Base-by-base conservation (phyloP, 768 basidiomycete genomes). In the Rhizopogon roseolus region DNA sequence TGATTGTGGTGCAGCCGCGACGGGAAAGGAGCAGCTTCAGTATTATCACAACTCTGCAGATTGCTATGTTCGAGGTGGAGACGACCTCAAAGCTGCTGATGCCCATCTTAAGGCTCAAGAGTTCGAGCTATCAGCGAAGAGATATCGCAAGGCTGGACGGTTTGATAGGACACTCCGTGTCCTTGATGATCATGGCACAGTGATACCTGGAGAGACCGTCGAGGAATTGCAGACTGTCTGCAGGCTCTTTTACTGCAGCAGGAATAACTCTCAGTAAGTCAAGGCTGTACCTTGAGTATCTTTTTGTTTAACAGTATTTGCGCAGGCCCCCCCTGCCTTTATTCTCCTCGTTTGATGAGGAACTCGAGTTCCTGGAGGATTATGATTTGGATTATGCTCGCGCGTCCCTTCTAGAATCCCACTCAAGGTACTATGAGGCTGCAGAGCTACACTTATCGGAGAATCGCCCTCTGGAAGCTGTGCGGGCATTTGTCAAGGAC, bases 111-210 rank as follows among this genome's bases (percentile, higher is more conserved):
- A 66, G 0, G 80, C 76, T 2, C 60, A 69, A 27, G 73, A 79
- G 43, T 84, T 72, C 52, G 69, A 71, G 3, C 56, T 64, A 2
- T 76, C 80, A 1, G 79, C 78, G 1, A 66, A 70, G 52, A 66
- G 72, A n/a, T 86, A 75, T 53, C 72, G 79, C n/a, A 74, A 79
- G 52, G 67, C 68, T 0, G 77, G 76, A 1, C 62, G 62, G 34
- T 84, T 86, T 46, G 80, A 81, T 42, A 73, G 84, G 42, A 83
- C 83, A 0, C 68, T 82, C 0, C 60, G 69, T 3, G 66, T 85
- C 11, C 70, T 85, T 13, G 56, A 71, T 17, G 42, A 54, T 0
- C 62, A 81, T 55, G 38, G 62, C 10, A 42, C 56, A 1, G 51
- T 64, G 5, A 70, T 84, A 22, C 54, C 69, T 1, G 27, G 44